Conservation (phyloP, 73 alveolate species). For the Symbiodinium natans region DNA sequence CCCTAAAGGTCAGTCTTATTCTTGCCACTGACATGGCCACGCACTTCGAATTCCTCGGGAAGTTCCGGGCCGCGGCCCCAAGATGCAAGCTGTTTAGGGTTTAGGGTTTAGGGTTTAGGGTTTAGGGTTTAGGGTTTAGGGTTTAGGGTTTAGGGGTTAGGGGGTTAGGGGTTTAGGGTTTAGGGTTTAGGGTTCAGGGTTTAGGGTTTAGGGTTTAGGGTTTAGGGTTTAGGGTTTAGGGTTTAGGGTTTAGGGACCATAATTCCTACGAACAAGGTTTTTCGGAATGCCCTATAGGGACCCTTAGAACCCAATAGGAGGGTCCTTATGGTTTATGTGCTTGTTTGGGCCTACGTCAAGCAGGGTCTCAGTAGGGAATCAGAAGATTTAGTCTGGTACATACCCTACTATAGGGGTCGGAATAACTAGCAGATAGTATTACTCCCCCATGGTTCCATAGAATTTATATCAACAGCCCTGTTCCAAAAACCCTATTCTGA, state of each 20-base stretch:
- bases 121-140: neutral
- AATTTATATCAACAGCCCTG: too few relatives aligned
- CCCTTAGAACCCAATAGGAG: too few relatives aligned
- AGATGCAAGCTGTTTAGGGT: neutral
- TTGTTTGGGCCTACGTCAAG: too few relatives aligned
- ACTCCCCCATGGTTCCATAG: too few relatives aligned
- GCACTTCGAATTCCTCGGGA: constrained; percentile 90
- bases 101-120: neutral
- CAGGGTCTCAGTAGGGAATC: too few relatives aligned
- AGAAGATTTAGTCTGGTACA: too few relatives aligned
- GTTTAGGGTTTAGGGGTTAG: neutral
- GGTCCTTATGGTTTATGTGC: too few relatives aligned
- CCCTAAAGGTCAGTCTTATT: constrained; percentile 32
- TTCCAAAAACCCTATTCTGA: too few relatives aligned
- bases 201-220: neutral
- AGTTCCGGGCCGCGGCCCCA: constrained; percentile 28
- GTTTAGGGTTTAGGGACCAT: neutral
- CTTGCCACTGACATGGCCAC: constrained; percentile 93
- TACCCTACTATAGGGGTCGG: too few relatives aligned
- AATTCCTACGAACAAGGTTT: too few relatives aligned
- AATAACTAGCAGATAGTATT: too few relatives aligned
- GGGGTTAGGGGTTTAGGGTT: neutral
- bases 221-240: neutral
- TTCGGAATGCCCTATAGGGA: too few relatives aligned
- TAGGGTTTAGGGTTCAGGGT: neutral